Evolutionary conservation across 1,284 basidiomycete genomes (phyloP).

Genomic region (Malassezia cuniculi): DNA sequence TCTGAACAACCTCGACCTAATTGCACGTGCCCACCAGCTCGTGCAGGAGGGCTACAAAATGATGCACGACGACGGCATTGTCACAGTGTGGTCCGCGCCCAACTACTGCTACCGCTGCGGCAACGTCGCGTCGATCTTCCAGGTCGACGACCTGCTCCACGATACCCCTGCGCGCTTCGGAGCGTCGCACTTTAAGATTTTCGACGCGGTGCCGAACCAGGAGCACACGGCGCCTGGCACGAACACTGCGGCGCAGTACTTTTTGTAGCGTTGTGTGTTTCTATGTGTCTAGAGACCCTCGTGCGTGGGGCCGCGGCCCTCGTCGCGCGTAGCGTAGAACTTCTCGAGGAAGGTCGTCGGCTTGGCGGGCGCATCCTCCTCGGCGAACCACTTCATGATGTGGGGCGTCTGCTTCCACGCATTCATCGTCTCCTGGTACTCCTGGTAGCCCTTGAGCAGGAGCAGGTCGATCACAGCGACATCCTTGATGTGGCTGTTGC

Average conservation of each 20-base stretch:
- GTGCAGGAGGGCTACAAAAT: slow-evolving; percentile 53
- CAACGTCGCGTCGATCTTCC: slow-evolving; percentile 44
- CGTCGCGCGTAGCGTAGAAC: slow-evolving; percentile 55
- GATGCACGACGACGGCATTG: slow-evolving; percentile 31
- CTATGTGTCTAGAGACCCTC: slow-evolving; percentile 13
- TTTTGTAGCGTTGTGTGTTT: slow-evolving; percentile 16
- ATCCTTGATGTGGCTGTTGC: slow-evolving; percentile 70
- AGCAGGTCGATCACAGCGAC: slow-evolving; percentile 72
- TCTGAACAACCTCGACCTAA: slow-evolving; percentile 68
- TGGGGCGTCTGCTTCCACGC: slow-evolving; percentile 66
- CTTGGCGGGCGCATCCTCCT: slow-evolving; percentile 43
- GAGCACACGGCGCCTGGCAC: slow-evolving; percentile 21
- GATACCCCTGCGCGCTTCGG: slow-evolving; percentile 21
- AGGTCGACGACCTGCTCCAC: slow-evolving; percentile 28
- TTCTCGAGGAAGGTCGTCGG: slow-evolving; percentile 63
- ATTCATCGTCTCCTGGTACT: slow-evolving; percentile 86
- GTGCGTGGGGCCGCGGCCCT: slow-evolving; percentile 29
- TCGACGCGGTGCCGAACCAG: slow-evolving; percentile 41
- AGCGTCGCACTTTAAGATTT: slow-evolving; percentile 46
- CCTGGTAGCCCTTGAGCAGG: slow-evolving; percentile 70
- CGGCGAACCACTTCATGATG: slow-evolving; percentile 46
- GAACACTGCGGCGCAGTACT: slow-evolving; percentile 22
- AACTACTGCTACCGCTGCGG: slow-evolving; percentile 41
- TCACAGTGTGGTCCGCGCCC: slow-evolving; percentile 33
- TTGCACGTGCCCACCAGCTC: slow-evolving; percentile 84